A percentile compares a stretch with the other conserved stretches of the same genome.
Evolutionary conservation across 169 alveolate genomes (phyloP).

Genomic region (Eimeria nieschulzi): DNA sequence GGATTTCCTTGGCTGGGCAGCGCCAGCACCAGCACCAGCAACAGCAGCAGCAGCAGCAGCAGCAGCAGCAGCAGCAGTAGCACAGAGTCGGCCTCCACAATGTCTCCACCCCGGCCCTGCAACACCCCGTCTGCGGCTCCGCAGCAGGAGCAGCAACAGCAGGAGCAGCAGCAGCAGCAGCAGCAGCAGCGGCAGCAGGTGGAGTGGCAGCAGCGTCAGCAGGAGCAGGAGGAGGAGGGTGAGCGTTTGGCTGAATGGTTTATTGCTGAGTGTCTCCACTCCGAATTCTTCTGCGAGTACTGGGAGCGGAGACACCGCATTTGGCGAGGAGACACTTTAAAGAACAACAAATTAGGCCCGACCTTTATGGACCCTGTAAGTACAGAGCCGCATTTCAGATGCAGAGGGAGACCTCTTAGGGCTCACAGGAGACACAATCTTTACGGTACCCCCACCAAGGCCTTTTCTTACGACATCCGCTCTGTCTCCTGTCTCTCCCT

Average conservation of each 20-base stretch:
- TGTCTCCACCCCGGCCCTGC: too few species aligned
- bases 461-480: background rate
- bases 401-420: too few species aligned
- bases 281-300: background rate
- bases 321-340: background rate
- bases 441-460: too few species aligned
- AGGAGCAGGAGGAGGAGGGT: background rate
- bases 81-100: background rate
- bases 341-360: background rate
- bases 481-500: background rate
- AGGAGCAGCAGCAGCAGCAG: slow-evolving; percentile 37
- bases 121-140: slow-evolving; percentile 38
- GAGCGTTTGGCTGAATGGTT: background rate
- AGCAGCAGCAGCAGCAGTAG: slow-evolving; percentile 18
- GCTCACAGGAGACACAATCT: too few species aligned
- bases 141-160: slow-evolving; percentile 23
- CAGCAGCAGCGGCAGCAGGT: background rate
- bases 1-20: too few species aligned
- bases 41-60: slow-evolving; percentile 20
- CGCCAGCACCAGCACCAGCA: slow-evolving; percentile 65
- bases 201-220: slow-evolving; percentile 35
- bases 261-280: background rate
- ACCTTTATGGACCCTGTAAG: background rate
- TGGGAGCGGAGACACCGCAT: background rate
- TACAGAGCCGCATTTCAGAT: too few species aligned